These are phyloP conservation scores for Coemansia guatemalensis DNA, from an alignment of 192 early-diverging fungal species.

Conservation along the genomic window DNA sequence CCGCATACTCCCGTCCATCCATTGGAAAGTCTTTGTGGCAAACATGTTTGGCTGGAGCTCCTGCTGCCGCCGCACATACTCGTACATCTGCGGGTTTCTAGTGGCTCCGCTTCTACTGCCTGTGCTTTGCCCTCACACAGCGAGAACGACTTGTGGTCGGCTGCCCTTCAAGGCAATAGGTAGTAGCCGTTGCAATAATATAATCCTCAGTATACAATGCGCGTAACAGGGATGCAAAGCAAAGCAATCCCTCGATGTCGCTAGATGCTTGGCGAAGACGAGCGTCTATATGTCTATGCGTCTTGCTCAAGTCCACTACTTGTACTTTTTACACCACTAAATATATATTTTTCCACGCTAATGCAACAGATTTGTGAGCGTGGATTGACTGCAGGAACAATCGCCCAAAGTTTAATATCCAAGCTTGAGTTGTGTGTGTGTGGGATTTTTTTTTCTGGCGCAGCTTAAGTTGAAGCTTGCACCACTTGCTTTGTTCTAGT, in stretches of 20 bases:
- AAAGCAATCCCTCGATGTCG: neutral
- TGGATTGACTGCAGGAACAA: neutral
- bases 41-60: slow-evolving; percentile 49
- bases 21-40: slow-evolving; percentile 46
- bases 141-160: neutral
- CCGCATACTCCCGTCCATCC: slow-evolving; percentile 40
- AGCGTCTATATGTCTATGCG: neutral
- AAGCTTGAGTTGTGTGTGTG: neutral
- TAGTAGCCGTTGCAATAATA: neutral
- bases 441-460: neutral
- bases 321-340: neutral
- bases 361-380: neutral
- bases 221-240: neutral
- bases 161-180: neutral
- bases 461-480: neutral
- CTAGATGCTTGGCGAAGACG: neutral
- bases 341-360: neutral
- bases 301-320: neutral
- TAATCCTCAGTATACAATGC: neutral
- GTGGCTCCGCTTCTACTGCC: neutral
- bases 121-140: neutral
- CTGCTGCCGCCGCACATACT: slow-evolving; percentile 55
- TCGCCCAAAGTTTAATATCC: neutral
- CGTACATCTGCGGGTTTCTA: slow-evolving; percentile 32
- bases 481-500: neutral